Base-by-base conservation (phyloP, 225 moss, liverwort and hornwort species). In the Polytrichum formosum region DNA sequence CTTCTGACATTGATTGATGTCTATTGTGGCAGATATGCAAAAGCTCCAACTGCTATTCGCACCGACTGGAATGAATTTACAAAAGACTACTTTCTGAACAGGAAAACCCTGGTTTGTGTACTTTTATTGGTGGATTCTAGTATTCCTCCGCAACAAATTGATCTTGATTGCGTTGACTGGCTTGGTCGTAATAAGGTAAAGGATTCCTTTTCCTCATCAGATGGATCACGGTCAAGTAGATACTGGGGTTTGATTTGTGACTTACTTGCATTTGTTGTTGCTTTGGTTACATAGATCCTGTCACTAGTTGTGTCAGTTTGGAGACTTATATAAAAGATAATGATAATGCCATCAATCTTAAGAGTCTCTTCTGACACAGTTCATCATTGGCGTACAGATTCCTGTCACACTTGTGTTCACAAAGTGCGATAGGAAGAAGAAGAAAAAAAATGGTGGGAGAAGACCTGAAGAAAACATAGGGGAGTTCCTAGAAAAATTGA, bases 31-130 rank as follows among this genome's bases (percentile, higher is more conserved):
- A 96, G 97, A 76, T 98, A 81, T 82, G 98, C 98, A 21, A 98
- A 98, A 73, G 98, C 92, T 75, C 98, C 98, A 53, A 92, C 86
- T 53, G 85, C 85, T 19, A 82, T 98, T 66, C 89, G 94, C 78
- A 87, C 94, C 46, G 97, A 91, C 28, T 98, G 97, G 97, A 98
- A 92, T 70, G 94, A 91, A 27, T 98, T 94, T 76, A 98, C 98
- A 2, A 94, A 98, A 77, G 76, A 87, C 17, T 98, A 94, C 53
- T 98, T 98, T 70, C 64, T 92, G 77, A 88, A 82, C 53, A 89
- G 98, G 63, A 85, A 92, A 73, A 90, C 92, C 7, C 80, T 94
- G 76, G 82, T 92, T 66, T 86, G 90, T 63, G 92, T 98, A 55
- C 21, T 91, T 6, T 83, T 98, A 69, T 90, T 98, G 31, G 94